phyloP scores from a whole-genome alignment of 2,329 filamentous ascomycete species.

The Cryphonectria radicalis region DNA sequence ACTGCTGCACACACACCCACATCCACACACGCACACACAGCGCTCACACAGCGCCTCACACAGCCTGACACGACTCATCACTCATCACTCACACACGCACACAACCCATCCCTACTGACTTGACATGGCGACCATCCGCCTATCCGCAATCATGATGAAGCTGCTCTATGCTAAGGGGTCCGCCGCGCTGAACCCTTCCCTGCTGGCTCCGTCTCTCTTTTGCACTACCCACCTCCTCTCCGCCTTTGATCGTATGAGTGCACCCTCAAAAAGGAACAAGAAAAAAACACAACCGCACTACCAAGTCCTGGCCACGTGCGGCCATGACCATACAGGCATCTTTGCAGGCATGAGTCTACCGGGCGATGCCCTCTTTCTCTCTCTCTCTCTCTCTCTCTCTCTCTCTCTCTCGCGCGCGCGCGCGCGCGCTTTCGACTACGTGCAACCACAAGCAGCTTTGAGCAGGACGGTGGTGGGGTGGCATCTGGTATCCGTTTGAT shows the following conservation, averaged over 20 bases:
- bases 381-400: background rate
- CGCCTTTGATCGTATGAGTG: conserved; percentile 27
- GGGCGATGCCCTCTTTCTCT: background rate
- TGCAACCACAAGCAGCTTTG: conserved; percentile 17
- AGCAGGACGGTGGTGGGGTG: conserved; percentile 15
- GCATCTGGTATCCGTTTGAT: conserved; percentile 24
- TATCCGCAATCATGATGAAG: conserved; percentile 27
- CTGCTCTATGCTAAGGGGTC: conserved; percentile 25
- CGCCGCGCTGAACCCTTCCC: conserved; percentile 15
- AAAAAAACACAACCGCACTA: conserved; percentile 5
- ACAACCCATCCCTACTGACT: conserved; percentile 22
- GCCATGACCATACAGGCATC: conserved; percentile 11
- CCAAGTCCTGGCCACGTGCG: conserved; percentile 10
- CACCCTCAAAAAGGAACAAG: conserved; percentile 2
- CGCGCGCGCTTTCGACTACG: conserved; percentile 11
- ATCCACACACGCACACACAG: background rate
- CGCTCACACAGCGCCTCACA: background rate
- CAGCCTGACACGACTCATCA: conserved; percentile 24
- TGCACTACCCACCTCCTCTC: conserved; percentile 22
- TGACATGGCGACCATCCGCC: conserved; percentile 29
- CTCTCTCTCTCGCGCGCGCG: background rate
- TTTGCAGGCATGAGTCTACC: conserved; percentile 17
- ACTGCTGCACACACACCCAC: conserved; percentile 19
- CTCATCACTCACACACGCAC: conserved; percentile 8
- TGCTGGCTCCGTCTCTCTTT: conserved; percentile 22